A percentile compares a stretch with the other conserved stretches of the same genome.
phyloP scores from a whole-genome alignment of 306 rosid species.

The Canavalia gladiata region DNA sequence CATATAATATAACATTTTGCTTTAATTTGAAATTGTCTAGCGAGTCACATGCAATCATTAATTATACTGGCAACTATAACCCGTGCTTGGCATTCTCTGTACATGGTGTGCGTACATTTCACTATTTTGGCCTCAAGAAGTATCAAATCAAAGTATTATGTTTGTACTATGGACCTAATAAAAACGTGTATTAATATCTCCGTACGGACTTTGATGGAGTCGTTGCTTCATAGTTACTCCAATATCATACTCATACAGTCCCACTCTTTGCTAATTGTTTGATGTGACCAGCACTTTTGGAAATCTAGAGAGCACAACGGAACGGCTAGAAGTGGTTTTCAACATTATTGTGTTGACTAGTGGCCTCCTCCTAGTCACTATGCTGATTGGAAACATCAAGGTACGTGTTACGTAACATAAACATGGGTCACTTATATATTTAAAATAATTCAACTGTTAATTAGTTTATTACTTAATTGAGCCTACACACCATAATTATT shows the following conservation, averaged over 20 bases:
- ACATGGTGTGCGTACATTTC: not conserved
- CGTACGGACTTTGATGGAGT: not conserved
- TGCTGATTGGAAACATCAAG: constrained; percentile 98
- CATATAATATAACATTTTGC: not conserved
- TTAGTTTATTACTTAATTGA: not conserved
- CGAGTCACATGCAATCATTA: too few species aligned
- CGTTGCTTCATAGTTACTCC: constrained; percentile 38
- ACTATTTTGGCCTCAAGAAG: not conserved
- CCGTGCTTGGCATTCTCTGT: not conserved
- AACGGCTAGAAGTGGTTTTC: constrained; percentile 88
- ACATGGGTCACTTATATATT: not conserved
- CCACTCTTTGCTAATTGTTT: not conserved
- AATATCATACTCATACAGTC: not conserved
- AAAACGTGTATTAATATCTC: too few species aligned
- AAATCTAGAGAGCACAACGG: constrained; percentile 89
- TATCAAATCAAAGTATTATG: not conserved
- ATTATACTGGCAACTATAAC: too few species aligned
- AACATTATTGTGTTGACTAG: constrained; percentile 87
- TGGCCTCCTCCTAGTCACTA: constrained; percentile 90
- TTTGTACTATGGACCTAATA: too few species aligned
- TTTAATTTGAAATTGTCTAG: not conserved
- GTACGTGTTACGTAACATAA: constrained; percentile 43
- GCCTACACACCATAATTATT: not conserved
- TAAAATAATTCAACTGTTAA: not conserved
- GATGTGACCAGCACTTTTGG: constrained; percentile 82